phyloP scores from a whole-genome alignment of 2,329 filamentous ascomycete genomes.

The Colletotrichum sp. region DNA sequence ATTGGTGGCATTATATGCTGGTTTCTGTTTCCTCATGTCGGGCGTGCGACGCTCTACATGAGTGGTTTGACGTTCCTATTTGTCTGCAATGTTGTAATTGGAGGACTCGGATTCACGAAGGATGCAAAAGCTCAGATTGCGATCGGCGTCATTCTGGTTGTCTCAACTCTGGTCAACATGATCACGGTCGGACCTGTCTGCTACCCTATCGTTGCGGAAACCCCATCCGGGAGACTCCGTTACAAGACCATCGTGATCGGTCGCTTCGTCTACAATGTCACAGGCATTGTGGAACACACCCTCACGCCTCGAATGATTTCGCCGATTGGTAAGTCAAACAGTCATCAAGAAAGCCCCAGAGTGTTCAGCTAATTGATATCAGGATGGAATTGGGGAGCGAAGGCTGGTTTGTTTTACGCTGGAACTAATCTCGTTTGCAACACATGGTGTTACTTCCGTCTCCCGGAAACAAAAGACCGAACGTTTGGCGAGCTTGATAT shows the following conservation, averaged over 20 bases:
- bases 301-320: constrained; percentile 41
- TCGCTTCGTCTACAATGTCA: constrained; percentile 43
- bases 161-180: constrained; percentile 36
- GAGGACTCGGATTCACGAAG: constrained; percentile 30
- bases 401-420: constrained; percentile 49
- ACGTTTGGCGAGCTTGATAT: constrained; percentile 49
- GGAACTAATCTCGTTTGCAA: constrained; percentile 37
- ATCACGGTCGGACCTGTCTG: constrained; percentile 40
- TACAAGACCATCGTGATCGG: constrained; percentile 51
- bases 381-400: constrained; percentile 43
- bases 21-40: constrained; percentile 42
- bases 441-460: constrained; percentile 45
- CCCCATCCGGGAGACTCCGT: constrained; percentile 49
- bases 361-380: neutral
- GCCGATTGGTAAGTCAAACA: constrained; percentile 25
- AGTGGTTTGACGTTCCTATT: constrained; percentile 41
- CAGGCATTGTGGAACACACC: constrained; percentile 43
- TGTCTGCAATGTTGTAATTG: constrained; percentile 37
- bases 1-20: constrained; percentile 43
- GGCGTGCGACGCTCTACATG: constrained; percentile 44
- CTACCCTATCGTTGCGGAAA: constrained; percentile 49
- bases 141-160: constrained; percentile 34
- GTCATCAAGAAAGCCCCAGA: rapidly evolving
- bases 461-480: constrained; percentile 48
- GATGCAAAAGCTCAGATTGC: constrained; percentile 21